These are phyloP conservation scores for Epichloe sibirici DNA, from an alignment of 2,329 filamentous ascomycete genomes.

Conservation along the genomic window DNA sequence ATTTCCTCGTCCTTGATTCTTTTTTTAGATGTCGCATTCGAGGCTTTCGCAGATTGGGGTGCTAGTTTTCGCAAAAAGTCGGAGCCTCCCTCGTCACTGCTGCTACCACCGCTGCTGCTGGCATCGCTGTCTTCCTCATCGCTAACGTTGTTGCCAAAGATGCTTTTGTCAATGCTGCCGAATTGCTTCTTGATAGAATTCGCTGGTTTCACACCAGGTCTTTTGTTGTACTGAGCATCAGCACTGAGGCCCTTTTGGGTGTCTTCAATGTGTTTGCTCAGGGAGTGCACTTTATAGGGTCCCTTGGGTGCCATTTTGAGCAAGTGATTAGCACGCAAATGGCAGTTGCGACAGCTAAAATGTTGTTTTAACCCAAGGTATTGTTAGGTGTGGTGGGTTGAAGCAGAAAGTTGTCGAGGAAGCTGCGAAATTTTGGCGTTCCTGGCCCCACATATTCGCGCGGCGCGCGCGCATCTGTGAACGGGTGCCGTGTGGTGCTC, in stretches of 20 bases:
- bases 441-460: slow-evolving; percentile 4
- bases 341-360: neutral
- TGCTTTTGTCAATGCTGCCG: slow-evolving; percentile 11
- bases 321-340: slow-evolving; percentile 1
- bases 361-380: neutral
- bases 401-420: slow-evolving; percentile 7
- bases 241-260: slow-evolving; percentile 23
- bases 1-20: slow-evolving; percentile 25
- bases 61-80: slow-evolving; percentile 23
- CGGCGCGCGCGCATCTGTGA: neutral
- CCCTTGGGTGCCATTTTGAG: slow-evolving; percentile 25
- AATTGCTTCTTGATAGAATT: slow-evolving; percentile 20
- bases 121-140: slow-evolving; percentile 18
- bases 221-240: slow-evolving; percentile 21
- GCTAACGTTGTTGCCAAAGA: slow-evolving; percentile 18
- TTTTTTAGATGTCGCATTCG: slow-evolving; percentile 13
- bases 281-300: slow-evolving; percentile 24
- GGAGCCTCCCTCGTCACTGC: slow-evolving; percentile 18
- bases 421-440: slow-evolving; percentile 7
- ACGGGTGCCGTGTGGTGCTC: neutral
- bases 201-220: slow-evolving; percentile 13
- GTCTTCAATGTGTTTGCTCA: slow-evolving; percentile 26
- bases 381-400: neutral
- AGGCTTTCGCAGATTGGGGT: slow-evolving; percentile 8
- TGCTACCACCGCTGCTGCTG: slow-evolving; percentile 23